These are phyloP conservation scores for Meira miltonrushii DNA, from an alignment of 1,284 basidiomycete species.

Conservation along the genomic window DNA sequence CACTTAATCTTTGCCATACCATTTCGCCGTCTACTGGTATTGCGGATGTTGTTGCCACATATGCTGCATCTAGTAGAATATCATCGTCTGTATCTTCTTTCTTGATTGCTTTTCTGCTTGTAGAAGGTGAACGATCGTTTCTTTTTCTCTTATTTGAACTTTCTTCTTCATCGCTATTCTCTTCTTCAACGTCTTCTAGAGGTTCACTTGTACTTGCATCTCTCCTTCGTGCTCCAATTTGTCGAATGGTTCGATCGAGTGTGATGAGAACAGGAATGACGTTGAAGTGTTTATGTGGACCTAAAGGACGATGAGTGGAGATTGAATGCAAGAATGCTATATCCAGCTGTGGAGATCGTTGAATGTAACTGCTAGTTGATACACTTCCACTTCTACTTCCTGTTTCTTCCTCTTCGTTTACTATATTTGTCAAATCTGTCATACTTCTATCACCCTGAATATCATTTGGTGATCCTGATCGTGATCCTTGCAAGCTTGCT, in stretches of 20 bases:
- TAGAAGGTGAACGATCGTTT: neutral
- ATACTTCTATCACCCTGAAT: too few species aligned
- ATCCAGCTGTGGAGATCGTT: constrained; percentile 14
- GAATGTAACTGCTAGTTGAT: neutral
- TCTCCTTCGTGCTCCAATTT: constrained; percentile 18
- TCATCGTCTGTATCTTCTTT: constrained; percentile 20
- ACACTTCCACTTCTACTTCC: too few species aligned
- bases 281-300: constrained; percentile 44
- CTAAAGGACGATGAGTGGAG: constrained; percentile 33
- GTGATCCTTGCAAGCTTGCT: too few species aligned
- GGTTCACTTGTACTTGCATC: constrained; percentile 22
- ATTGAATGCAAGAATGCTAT: constrained; percentile 38
- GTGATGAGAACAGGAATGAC: constrained; percentile 31
- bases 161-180: constrained; percentile 1
- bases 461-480: too few species aligned
- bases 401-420: too few species aligned
- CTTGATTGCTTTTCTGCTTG: constrained; percentile 18
- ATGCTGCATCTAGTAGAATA: constrained; percentile 20
- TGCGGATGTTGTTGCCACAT: neutral
- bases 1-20: constrained; percentile 30
- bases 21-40: constrained; percentile 18
- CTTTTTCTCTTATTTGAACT: constrained; percentile 16
- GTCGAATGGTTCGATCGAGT: constrained; percentile 19
- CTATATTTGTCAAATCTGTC: too few species aligned
- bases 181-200: constrained; percentile 21